phyloP scores from a whole-genome alignment of 371 early-diverging fungal species.

The Spiromyces aspiralis region DNA sequence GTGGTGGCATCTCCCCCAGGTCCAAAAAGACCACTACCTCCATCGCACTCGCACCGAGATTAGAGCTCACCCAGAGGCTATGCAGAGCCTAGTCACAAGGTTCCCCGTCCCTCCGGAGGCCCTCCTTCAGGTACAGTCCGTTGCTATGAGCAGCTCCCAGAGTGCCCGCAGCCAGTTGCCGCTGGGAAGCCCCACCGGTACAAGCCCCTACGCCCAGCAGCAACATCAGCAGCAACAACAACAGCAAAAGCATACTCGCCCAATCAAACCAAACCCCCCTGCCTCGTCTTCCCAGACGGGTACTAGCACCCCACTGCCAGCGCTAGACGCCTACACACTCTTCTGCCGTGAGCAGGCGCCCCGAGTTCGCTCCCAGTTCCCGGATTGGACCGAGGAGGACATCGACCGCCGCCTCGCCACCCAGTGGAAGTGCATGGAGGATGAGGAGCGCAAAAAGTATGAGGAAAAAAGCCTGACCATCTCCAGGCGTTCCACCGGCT shows the following conservation, averaged over 20 bases:
- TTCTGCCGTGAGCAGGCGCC: constrained; percentile 22
- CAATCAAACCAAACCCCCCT: no score
- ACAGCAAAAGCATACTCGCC: no score
- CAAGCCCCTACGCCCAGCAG: not conserved
- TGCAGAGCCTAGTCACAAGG: constrained; percentile 17
- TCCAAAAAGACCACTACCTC: constrained; percentile 18
- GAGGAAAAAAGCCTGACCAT: not conserved
- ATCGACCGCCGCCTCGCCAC: constrained; percentile 15
- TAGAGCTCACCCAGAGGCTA: constrained; percentile 13
- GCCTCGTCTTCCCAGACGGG: not conserved
- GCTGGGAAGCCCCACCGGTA: not conserved
- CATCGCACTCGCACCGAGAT: constrained; percentile 17
- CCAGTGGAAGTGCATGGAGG: constrained; percentile 18
- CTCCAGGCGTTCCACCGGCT: not conserved
- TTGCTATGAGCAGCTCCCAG: not conserved
- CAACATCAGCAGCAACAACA: not conserved
- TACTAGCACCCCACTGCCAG: not conserved
- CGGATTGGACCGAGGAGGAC: constrained; percentile 23
- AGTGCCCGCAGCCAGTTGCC: not conserved
- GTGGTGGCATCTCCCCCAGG: constrained; percentile 21
- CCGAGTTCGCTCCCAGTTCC: constrained; percentile 16
- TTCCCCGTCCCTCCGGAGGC: constrained; percentile 18
- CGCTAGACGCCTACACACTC: constrained; percentile 7
- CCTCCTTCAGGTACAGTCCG: not conserved
- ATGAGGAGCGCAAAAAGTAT: constrained; percentile 13